Base-by-base conservation (phyloP, 805 yeast genomes). In the Henningerozyma blattae region DNA sequence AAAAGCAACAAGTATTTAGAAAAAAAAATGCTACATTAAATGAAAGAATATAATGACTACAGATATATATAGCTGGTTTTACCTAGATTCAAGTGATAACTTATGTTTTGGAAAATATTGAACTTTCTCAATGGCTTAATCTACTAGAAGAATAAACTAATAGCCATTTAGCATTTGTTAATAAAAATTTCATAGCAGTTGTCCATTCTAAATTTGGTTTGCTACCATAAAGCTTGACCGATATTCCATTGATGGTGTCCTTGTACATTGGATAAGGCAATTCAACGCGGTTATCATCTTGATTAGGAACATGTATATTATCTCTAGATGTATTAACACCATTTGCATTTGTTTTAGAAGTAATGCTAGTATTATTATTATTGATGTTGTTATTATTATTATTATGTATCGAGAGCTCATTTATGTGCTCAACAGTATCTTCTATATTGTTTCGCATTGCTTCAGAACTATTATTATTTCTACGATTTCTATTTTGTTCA, bases 111-210 rank as follows among this genome's bases (percentile, higher is more conserved):
- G n/a, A n/a, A n/a, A n/a, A n/a, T n/a, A n/a, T n/a, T n/a, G n/a
- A n/a, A n/a, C n/a, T n/a, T 28, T 4, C 15, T 24, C 14, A 28
- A 15, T 31, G 33, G 20, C 35, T 24, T 16, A 45, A 34, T 31
- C 28, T 35, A 30, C 45, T 48, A 2, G 94, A 85, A 14, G 84
- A 72, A 50, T 77, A 85, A 4, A 87, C 78, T 35, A 87, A 58
- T 6, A 89, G 67, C 94, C 95, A 89, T 49, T 84, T 85, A 20
- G 75, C 65, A 47, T 89, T 74, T 0, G 91, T 82, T 31, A 87
- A 59, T 10, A 89, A 61, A 48, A 75, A 81, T 46, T 81, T 79
- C 58, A 95, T 86, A 1, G 94, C 89, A 18, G 78, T 72, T 0
- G 95, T 84, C 97, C 97, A 87, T 40, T 80, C 84, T 30, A 74